A percentile compares a stretch with the other conserved stretches of the same genome.
Evolutionary conservation across 2,329 filamentous ascomycete species (phyloP).

Genomic region (Ophiostoma triangulosporum): DNA sequence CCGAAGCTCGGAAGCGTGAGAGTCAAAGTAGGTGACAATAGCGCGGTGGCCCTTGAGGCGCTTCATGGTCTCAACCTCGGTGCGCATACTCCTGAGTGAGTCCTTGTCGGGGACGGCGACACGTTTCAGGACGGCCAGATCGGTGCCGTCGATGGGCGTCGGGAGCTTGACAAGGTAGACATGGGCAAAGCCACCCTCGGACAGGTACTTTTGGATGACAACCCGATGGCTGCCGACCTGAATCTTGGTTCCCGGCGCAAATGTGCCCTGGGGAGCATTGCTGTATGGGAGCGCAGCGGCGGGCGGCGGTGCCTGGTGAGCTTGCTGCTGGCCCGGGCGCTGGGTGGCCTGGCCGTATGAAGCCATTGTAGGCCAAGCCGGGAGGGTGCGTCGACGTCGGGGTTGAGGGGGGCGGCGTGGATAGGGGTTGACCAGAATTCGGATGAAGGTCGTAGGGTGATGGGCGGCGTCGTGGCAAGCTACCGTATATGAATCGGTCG

Average conservation of each 20-base stretch:
- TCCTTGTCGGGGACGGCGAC: conserved; percentile 96
- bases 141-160: conserved; percentile 60
- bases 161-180: conserved; percentile 91
- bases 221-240: conserved; percentile 88
- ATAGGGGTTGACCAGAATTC: neutral
- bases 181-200: conserved; percentile 94
- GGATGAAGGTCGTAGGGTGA: neutral
- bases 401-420: neutral
- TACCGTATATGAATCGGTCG: neutral
- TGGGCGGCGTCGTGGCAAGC: neutral
- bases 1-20: conserved; percentile 85
- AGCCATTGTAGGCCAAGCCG: conserved; percentile 7
- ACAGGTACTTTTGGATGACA: conserved; percentile 91
- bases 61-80: conserved; percentile 99
- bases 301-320: neutral
- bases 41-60: conserved; percentile 90
- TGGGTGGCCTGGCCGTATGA: conserved; percentile 13
- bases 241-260: conserved; percentile 87
- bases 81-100: conserved; percentile 87
- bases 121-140: conserved; percentile 78
- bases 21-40: conserved; percentile 97
- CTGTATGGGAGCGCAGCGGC: neutral
- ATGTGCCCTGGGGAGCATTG: conserved; percentile 60
- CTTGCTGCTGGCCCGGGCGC: conserved; percentile 15
- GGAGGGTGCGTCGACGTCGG: neutral